phyloP scores from a whole-genome alignment of 805 yeast species.

The Monosporozyma solicola region DNA sequence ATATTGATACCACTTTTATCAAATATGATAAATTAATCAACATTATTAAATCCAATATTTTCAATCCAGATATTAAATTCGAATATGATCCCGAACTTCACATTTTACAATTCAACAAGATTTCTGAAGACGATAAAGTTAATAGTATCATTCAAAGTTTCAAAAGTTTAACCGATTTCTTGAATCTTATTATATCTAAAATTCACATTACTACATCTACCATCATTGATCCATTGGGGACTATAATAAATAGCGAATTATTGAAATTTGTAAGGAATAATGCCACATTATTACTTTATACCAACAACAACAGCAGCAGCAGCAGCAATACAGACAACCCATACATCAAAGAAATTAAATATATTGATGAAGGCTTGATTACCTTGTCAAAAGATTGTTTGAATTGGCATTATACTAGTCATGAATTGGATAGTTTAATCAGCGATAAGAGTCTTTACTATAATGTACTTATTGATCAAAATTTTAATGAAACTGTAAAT shows the following conservation, averaged over 20 bases:
- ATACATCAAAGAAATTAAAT: constrained; percentile 5
- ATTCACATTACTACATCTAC: not conserved
- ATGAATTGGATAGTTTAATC: constrained; percentile 14
- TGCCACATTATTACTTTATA: constrained; percentile 11
- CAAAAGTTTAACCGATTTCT: constrained; percentile 5
- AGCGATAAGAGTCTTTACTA: constrained; percentile 16
- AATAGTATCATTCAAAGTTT: constrained; percentile 6
- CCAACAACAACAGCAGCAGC: constrained; percentile 1
- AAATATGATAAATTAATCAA: constrained; percentile 8
- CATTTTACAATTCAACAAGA: not conserved
- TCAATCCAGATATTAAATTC: constrained; percentile 9
- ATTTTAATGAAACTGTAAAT: constrained; percentile 12
- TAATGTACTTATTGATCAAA: constrained; percentile 20
- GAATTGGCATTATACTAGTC: constrained; percentile 13
- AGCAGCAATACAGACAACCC: constrained; percentile 3
- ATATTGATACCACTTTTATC: constrained; percentile 12
- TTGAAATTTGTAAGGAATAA: constrained; percentile 17
- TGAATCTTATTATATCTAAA: not conserved
- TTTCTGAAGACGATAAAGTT: not conserved
- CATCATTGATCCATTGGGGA: constrained; percentile 10
- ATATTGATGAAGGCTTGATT: constrained; percentile 8
- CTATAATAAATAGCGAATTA: constrained; percentile 17
- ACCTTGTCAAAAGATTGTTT: constrained; percentile 6
- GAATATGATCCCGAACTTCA: constrained; percentile 1
- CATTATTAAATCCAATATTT: constrained; percentile 13